Conservation (phyloP, 164 flowering plant genomes). For the Litsea cubeba region DNA sequence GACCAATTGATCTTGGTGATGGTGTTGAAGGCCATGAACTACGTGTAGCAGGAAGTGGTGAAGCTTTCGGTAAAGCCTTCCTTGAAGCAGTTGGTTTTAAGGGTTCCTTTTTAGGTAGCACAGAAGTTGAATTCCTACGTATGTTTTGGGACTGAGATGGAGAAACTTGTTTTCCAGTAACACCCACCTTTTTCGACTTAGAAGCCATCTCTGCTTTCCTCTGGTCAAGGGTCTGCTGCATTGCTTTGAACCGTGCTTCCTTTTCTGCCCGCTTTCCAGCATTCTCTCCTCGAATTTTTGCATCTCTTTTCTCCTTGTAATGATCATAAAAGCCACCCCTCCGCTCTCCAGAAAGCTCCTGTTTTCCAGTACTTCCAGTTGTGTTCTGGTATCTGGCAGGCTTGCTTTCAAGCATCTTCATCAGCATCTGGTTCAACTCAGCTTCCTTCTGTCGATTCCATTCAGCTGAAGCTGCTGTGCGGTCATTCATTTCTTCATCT, state of each 20-base stretch:
- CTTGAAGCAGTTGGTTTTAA: constrained; percentile 39
- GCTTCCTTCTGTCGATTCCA: constrained; percentile 77
- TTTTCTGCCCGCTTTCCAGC: constrained; percentile 52
- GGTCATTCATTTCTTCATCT: constrained; percentile 30
- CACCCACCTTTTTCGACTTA: constrained; percentile 23
- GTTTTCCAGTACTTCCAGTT: constrained; percentile 24
- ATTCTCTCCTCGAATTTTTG: constrained; percentile 54
- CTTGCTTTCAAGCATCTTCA: constrained; percentile 55
- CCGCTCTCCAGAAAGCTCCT: constrained; percentile 31
- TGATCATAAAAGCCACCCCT: constrained; percentile 52
- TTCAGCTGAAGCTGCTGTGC: constrained; percentile 41
- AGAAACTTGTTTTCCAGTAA: constrained; percentile 29
- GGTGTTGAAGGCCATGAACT: constrained; percentile 78
- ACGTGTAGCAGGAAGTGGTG: constrained; percentile 55
- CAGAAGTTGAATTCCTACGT: constrained; percentile 30
- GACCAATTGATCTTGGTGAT: constrained; percentile 36
- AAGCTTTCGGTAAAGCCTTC: constrained; percentile 43
- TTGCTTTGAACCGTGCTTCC: constrained; percentile 45
- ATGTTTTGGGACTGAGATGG: constrained; percentile 30
- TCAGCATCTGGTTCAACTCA: constrained; percentile 66
- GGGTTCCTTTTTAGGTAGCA: constrained; percentile 42
- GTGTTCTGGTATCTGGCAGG: constrained; percentile 26
- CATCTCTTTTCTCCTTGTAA: constrained; percentile 69
- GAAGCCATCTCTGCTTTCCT: constrained; percentile 49
- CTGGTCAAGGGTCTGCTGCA: constrained; percentile 45